Evolutionary conservation across 2,329 filamentous ascomycete genomes (phyloP).

Genomic region (Penicillium sp.): DNA sequence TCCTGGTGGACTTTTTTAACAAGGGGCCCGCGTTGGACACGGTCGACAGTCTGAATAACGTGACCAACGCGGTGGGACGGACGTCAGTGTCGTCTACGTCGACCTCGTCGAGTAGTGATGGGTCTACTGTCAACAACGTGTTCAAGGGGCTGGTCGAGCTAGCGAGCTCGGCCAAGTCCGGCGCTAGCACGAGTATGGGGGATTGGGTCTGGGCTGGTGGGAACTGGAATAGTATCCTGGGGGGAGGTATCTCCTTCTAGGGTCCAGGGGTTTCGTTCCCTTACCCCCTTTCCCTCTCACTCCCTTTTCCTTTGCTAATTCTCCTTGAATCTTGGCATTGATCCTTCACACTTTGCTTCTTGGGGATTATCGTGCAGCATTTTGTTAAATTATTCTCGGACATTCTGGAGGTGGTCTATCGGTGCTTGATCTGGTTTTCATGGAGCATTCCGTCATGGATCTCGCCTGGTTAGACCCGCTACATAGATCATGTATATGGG

Average conservation of each 20-base stretch:
- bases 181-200: conserved; percentile 43
- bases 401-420: conserved; percentile 3
- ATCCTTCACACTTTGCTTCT: neutral
- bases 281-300: neutral
- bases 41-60: conserved; percentile 69
- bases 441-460: neutral
- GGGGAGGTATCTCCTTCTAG: conserved; percentile 45
- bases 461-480: neutral
- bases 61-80: conserved; percentile 52
- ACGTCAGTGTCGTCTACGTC: conserved; percentile 38
- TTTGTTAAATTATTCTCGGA: conserved; percentile 10
- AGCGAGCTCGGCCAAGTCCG: conserved; percentile 42
- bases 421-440: neutral
- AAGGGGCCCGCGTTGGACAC: conserved; percentile 70
- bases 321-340: neutral
- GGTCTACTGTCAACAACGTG: conserved; percentile 38
- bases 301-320: neutral
- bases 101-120: conserved; percentile 33
- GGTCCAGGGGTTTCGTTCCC: neutral
- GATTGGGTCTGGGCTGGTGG: conserved; percentile 52
- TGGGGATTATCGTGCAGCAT: conserved; percentile 15
- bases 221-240: conserved; percentile 45
- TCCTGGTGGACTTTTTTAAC: conserved; percentile 81
- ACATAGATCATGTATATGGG: conserved; percentile 16
- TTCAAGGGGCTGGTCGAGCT: conserved; percentile 45